Percentiles rank a stretch among this genome's conserved stretches.
These are phyloP conservation scores for Petunia hybrid DNA, from an alignment of 305 asterid species.

Conservation along the genomic window DNA sequence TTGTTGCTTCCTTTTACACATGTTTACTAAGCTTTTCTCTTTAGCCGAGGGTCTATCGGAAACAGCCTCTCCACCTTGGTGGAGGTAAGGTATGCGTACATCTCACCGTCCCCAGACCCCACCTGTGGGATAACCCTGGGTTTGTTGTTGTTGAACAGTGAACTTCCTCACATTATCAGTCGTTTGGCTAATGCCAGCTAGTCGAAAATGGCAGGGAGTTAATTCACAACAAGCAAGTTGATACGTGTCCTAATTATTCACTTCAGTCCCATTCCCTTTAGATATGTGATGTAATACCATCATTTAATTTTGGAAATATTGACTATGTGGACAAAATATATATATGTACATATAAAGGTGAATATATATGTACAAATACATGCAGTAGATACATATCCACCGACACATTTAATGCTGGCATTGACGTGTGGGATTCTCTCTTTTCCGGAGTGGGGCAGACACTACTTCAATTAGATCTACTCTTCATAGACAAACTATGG, in stretches of 20 bases:
- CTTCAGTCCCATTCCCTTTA: not conserved
- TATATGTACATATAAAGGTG: not conserved
- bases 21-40: too few relatives aligned
- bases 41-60: too few relatives aligned
- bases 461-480: not conserved
- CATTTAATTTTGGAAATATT: conserved; percentile 14
- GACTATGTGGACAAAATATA: conserved; percentile 16
- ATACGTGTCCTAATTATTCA: conserved; percentile 4
- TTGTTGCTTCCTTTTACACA: too few relatives aligned
- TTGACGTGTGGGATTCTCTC: not conserved
- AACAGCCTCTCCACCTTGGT: too few relatives aligned
- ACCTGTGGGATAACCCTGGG: too few relatives aligned
- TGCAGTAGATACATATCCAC: too few relatives aligned
- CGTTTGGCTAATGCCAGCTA: not conserved
- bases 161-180: conserved; percentile 8
- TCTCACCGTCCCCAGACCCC: too few relatives aligned
- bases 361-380: too few relatives aligned
- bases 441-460: not conserved
- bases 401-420: too few relatives aligned
- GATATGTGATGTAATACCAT: conserved; percentile 4
- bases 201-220: not conserved
- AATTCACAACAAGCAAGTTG: not conserved
- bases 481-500: not conserved
- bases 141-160: too few relatives aligned
- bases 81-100: too few relatives aligned